Evolutionary conservation across 1,139 yeast species (phyloP), one percentile per base, ranked within the genome.

Genomic region (Kodamaea plutei): DNA sequence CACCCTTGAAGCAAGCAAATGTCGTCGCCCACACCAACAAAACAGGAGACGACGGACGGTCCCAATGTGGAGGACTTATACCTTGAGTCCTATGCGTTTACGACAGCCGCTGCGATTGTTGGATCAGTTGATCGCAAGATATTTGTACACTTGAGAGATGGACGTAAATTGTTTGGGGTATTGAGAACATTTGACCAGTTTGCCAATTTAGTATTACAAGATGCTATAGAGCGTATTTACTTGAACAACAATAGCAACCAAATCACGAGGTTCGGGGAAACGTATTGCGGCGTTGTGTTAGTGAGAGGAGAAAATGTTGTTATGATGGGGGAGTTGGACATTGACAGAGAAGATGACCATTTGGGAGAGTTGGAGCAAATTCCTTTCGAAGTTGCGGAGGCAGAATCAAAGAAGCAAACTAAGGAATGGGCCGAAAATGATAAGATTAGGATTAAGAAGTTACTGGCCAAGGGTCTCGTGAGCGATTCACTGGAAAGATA

Each of bases 231-330:
- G 56, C 76, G 96, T 56, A 77, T 91, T 48, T 88, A 84, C 56
- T 62, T 81, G 41, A 5, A 11, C 13, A 58, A 48, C 28, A 53
- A 47, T 3, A 30, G 39, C 23, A 39, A 34, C 17, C 42, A 39
- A 59, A 69, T 47, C 47, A 69, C 45, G 45, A 64, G 62, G 44
- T 91, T 79, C 53, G 95, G 85, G 5, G 96, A 91, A 55, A 68
- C 65, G 15, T 71, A 73, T 36, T 73, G 87, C 34, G 95, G 95
- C 2, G 87, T 87, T 30, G 83, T 81, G 51, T 76, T 93, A 67
- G 83, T 93, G 23, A 83, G 98, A 61, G 98, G 99, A 40, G 99
- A 91, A 58, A 91, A 91, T 50, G 94, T 91, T 10, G 94, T 89
- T n/a, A 76, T 89, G 78, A 61, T 91, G 58, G 98, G 98, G 14